Base-by-base conservation (phyloP, 306 rosid genomes). In the Vicia sativa region DNA sequence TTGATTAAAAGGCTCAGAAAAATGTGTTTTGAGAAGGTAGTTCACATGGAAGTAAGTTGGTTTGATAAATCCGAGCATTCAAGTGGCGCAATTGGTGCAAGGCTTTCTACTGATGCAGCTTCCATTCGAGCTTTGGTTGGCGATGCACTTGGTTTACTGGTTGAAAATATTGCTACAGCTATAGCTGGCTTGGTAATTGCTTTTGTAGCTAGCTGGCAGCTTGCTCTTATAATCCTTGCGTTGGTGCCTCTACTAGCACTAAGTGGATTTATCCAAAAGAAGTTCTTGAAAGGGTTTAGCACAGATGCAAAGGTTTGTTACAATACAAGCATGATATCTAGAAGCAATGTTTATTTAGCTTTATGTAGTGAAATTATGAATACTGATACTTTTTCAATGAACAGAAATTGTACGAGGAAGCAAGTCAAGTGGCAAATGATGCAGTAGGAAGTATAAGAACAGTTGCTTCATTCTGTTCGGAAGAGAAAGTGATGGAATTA, bases 381-480 rank as follows among this genome's bases (percentile, higher is more conserved):
- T 50, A 48, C 56, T 50, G 57, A 48, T 46, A 56, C 57, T 7
- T 23, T 3, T 45, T 44, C 71, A 23, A 19, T 1, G 45, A 4
- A 21, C 85, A 86, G 87, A 75, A 76, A 73, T 66, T 88, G 87
- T 86, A 91, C 2, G 97, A 88, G 81, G 96, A 83, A 54, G 96
- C 97, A 7, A 91, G 97, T 71, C 87, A 91, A 67, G 86, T 88
- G 9, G 96, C 93, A 3, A 91, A 64, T 54, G 93, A 91, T 48
- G 97, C 95, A 3, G 95, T 86, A 2, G 95, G 95, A 37, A 88
- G 89, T 64, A 91, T 91, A 26, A 81, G 96, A 68, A 91, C 96
- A 46, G 81, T 91, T 67, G 85, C 96, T 60, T 83, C 97, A 43
- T 88, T 88, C 79, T 86, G 97, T 83, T 95, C 96, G 13, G 93